These are phyloP conservation scores for Hymenochaete sp. DNA, from an alignment of 1,284 basidiomycete genomes.

Conservation along the genomic window DNA sequence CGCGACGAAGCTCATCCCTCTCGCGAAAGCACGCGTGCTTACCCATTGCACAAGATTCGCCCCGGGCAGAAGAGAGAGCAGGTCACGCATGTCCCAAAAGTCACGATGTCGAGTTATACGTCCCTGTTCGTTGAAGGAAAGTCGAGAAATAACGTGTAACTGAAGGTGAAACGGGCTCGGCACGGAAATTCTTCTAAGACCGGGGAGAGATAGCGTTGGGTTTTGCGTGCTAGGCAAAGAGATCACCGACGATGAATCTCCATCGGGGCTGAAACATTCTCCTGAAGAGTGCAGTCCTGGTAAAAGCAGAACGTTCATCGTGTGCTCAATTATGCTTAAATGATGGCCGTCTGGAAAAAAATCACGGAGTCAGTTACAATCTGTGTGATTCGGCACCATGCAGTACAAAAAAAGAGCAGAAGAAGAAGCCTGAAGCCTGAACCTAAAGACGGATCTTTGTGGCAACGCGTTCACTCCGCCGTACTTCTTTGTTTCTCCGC, in stretches of 20 bases:
- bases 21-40: constrained; percentile 48
- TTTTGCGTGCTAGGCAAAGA: constrained; percentile 17
- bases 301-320: constrained; percentile 32
- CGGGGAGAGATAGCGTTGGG: constrained; percentile 37
- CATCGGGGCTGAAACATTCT: constrained; percentile 27
- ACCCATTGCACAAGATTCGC: constrained; percentile 59
- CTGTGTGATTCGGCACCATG: too few relatives aligned
- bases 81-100: constrained; percentile 65
- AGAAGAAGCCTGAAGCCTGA: too few relatives aligned
- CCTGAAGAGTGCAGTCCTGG: constrained; percentile 29
- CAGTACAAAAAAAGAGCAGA: constrained; percentile 1
- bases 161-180: constrained; percentile 65
- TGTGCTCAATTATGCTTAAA: constrained; percentile 62
- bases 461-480: constrained; percentile 2
- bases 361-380: constrained; percentile 5
- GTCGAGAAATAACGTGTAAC: constrained; percentile 56
- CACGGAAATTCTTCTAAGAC: constrained; percentile 40
- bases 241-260: constrained; percentile 21
- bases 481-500: background rate
- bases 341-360: constrained; percentile 52
- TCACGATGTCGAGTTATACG: constrained; percentile 66
- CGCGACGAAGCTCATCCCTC: constrained; percentile 22
- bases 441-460: background rate
- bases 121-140: constrained; percentile 68
- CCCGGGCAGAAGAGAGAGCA: constrained; percentile 60